Evolutionary conservation across 2,329 filamentous ascomycete species (phyloP).

Genomic region (Hymenoscyphus salicellus): DNA sequence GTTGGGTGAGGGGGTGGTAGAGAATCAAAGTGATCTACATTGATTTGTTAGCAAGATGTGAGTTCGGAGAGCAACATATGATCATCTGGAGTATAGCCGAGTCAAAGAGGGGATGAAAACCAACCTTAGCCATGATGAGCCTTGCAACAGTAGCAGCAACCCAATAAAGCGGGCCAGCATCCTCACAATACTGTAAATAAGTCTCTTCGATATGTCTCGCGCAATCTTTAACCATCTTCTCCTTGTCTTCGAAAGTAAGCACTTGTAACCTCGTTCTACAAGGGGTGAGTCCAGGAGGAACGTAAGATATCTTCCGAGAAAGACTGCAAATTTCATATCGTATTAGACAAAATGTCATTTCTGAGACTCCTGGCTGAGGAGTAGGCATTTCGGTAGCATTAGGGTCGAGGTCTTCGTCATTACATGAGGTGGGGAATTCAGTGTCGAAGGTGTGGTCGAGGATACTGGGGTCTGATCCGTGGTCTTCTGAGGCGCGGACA

Average conservation of each 20-base stretch:
- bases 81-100: too few relatives aligned
- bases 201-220: conserved; percentile 33
- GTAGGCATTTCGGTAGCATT: conserved; percentile 29
- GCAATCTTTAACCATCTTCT: conserved; percentile 32
- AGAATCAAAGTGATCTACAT: conserved; percentile 37
- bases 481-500: conserved; percentile 58
- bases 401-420: conserved; percentile 46
- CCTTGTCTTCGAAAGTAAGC: conserved; percentile 33
- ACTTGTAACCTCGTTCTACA: conserved; percentile 9
- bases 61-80: too few relatives aligned
- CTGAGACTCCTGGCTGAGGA: conserved; percentile 35
- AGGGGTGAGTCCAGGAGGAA: conserved; percentile 22
- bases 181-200: conserved; percentile 38
- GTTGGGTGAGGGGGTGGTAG: conserved; percentile 36
- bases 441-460: conserved; percentile 59
- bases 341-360: conserved; percentile 40
- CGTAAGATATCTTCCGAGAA: conserved; percentile 27
- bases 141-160: conserved; percentile 44
- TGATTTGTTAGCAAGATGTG: background rate
- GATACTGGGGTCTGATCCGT: conserved; percentile 61
- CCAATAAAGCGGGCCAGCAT: conserved; percentile 48
- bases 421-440: conserved; percentile 47
- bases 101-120: background rate
- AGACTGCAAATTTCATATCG: conserved; percentile 36
- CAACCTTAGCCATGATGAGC: conserved; percentile 39